Base-by-base conservation (phyloP, 495 filamentous ascomycete genomes). In the Podospora bellae-mahoneyi region DNA sequence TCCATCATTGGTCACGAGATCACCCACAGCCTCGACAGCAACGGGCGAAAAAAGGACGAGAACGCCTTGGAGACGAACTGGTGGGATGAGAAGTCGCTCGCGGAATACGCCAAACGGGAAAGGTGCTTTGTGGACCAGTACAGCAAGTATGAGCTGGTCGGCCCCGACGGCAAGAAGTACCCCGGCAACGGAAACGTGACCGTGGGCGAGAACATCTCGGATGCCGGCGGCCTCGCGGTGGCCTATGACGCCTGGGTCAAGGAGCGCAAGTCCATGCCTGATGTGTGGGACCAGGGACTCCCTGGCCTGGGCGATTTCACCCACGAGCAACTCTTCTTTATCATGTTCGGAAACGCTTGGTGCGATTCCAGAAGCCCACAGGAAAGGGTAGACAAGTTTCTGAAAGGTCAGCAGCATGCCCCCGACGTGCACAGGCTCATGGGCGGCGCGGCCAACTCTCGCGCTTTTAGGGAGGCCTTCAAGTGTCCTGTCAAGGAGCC, bases 51-150 rank as follows among this genome's bases (percentile, higher is more conserved):
- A 71, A 91, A 88, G 62, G 88, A 91, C 68, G 81, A 89, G 73
- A 85, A 82, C 20, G 90, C 89, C 54, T 88, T 88, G 68, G 86
- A 82, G 67, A 87, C 84, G 0, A 82, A 89, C 70, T 93, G 90
- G 90, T 92, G 89, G 90, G 85, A 88, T 57, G 81, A 88, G 15
- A 77, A 80, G 62, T 92, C 90, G 48, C 19, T 65, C 5, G 66
- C 55, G 1, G 85, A 81, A 28, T 93, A 90, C 71, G 77, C 87
- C 64, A 80, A 87, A 68, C 85, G 88, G 19, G 85, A 88, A 6
- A 78, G 88, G 67, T 93, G 90, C 78, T 92, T 93, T 70, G 81
- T 90, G 60, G 81, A 89, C 30, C 89, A 93, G 75, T 93, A 90
- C 75, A 80, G 77, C 58, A 80, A 89, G 10, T 91, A 85, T 70